phyloP scores from a whole-genome alignment of 305 asterid genomes.

The Lippia alba region DNA sequence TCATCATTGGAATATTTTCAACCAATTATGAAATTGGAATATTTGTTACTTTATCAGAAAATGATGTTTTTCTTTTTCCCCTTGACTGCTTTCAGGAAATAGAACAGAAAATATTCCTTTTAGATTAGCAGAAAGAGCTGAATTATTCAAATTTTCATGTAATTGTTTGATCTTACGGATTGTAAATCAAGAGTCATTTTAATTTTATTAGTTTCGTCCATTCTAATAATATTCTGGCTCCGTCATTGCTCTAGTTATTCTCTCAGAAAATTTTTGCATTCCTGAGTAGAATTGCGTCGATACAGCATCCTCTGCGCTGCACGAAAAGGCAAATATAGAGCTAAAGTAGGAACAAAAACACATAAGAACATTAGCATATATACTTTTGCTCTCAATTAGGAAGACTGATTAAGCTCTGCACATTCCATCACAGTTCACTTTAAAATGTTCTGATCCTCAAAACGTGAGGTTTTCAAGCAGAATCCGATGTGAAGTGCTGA shows the following conservation, averaged over 20 bases:
- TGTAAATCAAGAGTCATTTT: no score
- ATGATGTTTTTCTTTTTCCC: slow-evolving; percentile 28
- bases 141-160: no score
- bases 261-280: no score
- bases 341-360: background rate
- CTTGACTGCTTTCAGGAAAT: slow-evolving; percentile 26
- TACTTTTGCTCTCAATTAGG: background rate
- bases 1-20: slow-evolving; percentile 24
- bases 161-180: no score
- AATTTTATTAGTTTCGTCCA: no score
- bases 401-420: background rate
- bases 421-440: no score
- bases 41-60: slow-evolving; percentile 31
- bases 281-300: background rate
- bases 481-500: slow-evolving; percentile 15
- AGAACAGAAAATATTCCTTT: slow-evolving; percentile 3
- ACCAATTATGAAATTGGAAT: slow-evolving; percentile 30
- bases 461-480: background rate
- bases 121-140: no score
- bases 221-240: no score
- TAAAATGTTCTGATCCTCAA: no score
- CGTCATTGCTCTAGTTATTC: no score
- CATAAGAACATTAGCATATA: background rate
- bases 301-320: background rate
- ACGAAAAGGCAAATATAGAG: background rate